A percentile compares a stretch with the other conserved stretches of the same genome.
Conservation (phyloP, 306 rosid genomes). For the Pyrus pyrifolia region DNA sequence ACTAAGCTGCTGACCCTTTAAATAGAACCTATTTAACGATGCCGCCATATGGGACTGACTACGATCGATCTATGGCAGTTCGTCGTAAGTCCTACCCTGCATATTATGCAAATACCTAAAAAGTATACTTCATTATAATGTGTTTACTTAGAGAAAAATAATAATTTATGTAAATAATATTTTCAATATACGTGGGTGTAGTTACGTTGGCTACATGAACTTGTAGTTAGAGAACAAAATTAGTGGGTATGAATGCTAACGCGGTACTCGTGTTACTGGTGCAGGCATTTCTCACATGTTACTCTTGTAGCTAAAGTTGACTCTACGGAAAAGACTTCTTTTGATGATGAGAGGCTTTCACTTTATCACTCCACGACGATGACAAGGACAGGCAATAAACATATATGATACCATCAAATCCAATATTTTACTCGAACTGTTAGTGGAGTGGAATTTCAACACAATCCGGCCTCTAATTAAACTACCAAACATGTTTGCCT, state of each 20-base stretch:
- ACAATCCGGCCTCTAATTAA: not conserved
- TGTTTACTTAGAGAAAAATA: not conserved
- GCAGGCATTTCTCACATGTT: not conserved
- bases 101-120: not conserved
- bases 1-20: not conserved
- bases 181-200: not conserved
- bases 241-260: too few species aligned
- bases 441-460: slow-evolving; percentile 1
- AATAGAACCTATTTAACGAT: not conserved
- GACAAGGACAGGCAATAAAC: not conserved
- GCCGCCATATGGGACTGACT: not conserved
- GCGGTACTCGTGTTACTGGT: not conserved
- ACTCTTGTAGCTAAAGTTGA: not conserved
- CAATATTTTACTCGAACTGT: not conserved
- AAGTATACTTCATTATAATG: not conserved
- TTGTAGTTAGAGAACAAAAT: too few species aligned
- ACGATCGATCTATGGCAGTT: not conserved
- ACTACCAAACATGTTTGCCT: slow-evolving; percentile 4
- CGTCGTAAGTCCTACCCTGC: not conserved
- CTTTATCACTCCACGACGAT: not conserved
- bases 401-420: not conserved
- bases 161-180: not conserved
- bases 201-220: too few species aligned
- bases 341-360: not conserved
- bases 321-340: not conserved